These are phyloP conservation scores for Aspergillus sp. DNA, from an alignment of 2,329 filamentous ascomycete species.

Conservation along the genomic window DNA sequence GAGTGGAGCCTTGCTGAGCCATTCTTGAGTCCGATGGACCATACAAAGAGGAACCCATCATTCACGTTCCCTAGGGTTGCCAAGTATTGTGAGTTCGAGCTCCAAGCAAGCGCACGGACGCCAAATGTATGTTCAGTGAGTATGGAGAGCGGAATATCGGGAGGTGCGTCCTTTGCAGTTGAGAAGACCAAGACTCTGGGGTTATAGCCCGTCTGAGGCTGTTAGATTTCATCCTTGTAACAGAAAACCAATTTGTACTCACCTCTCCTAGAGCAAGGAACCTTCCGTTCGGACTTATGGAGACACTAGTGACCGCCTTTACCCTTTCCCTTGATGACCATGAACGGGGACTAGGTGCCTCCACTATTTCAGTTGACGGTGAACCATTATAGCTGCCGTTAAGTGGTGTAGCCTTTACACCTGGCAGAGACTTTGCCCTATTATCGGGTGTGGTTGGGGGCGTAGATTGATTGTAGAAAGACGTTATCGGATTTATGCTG, in stretches of 20 bases:
- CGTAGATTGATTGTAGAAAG: slow-evolving; percentile 56
- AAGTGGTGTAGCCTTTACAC: slow-evolving; percentile 50
- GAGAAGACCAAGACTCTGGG: slow-evolving; percentile 90
- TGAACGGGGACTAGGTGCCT: slow-evolving; percentile 64
- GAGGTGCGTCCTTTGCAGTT: slow-evolving; percentile 70
- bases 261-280: slow-evolving; percentile 89
- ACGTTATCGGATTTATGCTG: slow-evolving; percentile 62
- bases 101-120: slow-evolving; percentile 86
- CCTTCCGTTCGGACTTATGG: slow-evolving; percentile 81
- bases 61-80: slow-evolving; percentile 86
- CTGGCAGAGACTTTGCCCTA: slow-evolving; percentile 59
- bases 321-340: slow-evolving; percentile 90
- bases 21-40: slow-evolving; percentile 79
- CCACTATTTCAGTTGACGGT: slow-evolving; percentile 54
- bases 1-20: slow-evolving; percentile 76
- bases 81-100: slow-evolving; percentile 78
- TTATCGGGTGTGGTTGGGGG: slow-evolving; percentile 56
- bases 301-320: slow-evolving; percentile 89
- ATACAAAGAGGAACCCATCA: slow-evolving; percentile 91
- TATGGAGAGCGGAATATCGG: slow-evolving; percentile 78
- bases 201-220: slow-evolving; percentile 73
- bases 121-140: slow-evolving; percentile 89
- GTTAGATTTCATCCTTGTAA: slow-evolving; percentile 26
- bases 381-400: slow-evolving; percentile 46
- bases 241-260: slow-evolving; percentile 22